These are phyloP conservation scores for Solanum chacoense DNA, from an alignment of 305 asterid genomes.

Conservation along the genomic window DNA sequence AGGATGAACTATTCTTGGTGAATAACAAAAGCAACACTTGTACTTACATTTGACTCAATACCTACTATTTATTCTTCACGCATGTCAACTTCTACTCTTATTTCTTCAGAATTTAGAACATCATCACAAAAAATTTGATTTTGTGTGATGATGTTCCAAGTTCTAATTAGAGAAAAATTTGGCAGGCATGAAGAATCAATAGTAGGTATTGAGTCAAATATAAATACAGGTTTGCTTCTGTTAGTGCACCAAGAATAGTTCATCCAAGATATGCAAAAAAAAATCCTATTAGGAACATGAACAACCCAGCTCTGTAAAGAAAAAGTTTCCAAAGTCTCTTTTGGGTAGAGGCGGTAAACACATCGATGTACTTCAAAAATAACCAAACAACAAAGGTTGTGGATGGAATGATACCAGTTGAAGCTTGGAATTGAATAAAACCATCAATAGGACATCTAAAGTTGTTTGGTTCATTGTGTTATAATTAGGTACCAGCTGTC, in stretches of 20 bases:
- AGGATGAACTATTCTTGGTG: background rate
- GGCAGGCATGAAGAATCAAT: background rate
- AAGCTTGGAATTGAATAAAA: background rate
- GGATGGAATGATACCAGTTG: background rate
- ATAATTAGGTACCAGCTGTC: too few relatives aligned
- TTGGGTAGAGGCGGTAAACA: background rate
- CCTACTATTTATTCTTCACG: background rate
- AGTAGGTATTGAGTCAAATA: background rate
- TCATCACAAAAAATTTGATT: background rate
- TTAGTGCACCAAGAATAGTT: background rate
- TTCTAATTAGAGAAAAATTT: background rate
- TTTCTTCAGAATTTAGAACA: background rate
- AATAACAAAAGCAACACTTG: background rate
- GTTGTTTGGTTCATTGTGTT: background rate
- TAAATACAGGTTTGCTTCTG: background rate
- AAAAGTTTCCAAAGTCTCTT: background rate
- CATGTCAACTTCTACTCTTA: background rate
- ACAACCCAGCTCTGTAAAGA: background rate
- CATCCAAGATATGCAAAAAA: background rate
- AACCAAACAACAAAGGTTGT: background rate
- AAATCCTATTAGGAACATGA: background rate
- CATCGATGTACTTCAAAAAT: background rate
- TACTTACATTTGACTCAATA: too few relatives aligned
- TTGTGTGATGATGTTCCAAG: background rate
- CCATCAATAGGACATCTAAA: background rate